phyloP scores from a whole-genome alignment of 495 filamentous ascomycete species.

The Penicillium psychrofluorescens region DNA sequence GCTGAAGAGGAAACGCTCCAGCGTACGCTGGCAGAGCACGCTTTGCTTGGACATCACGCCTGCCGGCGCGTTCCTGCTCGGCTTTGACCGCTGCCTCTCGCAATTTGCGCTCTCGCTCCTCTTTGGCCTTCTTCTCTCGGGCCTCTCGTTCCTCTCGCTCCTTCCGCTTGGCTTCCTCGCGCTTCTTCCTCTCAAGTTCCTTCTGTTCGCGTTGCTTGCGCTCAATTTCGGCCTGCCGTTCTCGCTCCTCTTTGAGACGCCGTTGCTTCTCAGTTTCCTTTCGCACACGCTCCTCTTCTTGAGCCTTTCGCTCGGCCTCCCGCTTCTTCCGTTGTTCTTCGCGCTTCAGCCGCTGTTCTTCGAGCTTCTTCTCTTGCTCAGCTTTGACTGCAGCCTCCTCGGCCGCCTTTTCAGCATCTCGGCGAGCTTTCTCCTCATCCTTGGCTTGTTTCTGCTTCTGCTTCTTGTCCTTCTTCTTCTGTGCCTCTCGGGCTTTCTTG shows the following conservation, averaged over 20 bases:
- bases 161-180: conserved; percentile 53
- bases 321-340: conserved; percentile 90
- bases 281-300: conserved; percentile 74
- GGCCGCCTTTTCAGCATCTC: conserved; percentile 84
- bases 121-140: conserved; percentile 57
- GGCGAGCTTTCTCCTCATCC: conserved; percentile 81
- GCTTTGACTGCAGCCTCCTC: conserved; percentile 74
- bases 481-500: conserved; percentile 88
- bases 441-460: conserved; percentile 75
- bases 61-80: conserved; percentile 41
- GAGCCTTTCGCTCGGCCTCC: conserved; percentile 84
- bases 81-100: conserved; percentile 37
- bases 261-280: conserved; percentile 76
- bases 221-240: conserved; percentile 69
- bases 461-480: conserved; percentile 88
- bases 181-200: conserved; percentile 59
- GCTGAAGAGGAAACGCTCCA: conserved; percentile 43
- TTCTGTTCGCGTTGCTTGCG: conserved; percentile 68
- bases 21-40: conserved; percentile 31
- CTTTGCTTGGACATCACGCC: conserved; percentile 36
- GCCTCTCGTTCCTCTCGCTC: conserved; percentile 72
- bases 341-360: conserved; percentile 69
- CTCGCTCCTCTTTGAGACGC: conserved; percentile 72
- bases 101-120: conserved; percentile 60
- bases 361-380: conserved; percentile 69